Evolutionary conservation across 495 filamentous ascomycete species (phyloP), one percentile per base, ranked within the genome.

Genomic region (Clohesyomyces aquaticus): DNA sequence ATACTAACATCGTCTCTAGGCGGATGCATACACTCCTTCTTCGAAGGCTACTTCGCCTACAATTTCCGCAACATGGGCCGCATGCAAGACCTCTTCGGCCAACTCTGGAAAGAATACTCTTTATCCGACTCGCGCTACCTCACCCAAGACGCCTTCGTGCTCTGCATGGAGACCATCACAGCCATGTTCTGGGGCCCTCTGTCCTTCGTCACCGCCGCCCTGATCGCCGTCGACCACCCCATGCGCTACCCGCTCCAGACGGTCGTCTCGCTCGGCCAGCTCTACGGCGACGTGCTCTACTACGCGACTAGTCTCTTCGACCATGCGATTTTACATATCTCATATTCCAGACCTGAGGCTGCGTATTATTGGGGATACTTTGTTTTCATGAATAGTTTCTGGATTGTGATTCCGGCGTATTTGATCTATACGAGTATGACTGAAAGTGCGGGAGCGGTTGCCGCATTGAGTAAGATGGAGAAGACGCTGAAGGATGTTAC

Each of bases 321-420:
- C 58, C 77, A 85, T 63, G 83, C 80, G 65, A 77, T 81, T 65
- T 76, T 80, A 41, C 80, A 81, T 0, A 66, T 80, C 4, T 77
- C 80, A 3, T 89, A 91, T 72, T 90, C 85, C 66, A 80, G 91
- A 59, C 90, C 92, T 3, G 92, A 96, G 75, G 71, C 78, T 3
- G 81, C 87, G 61, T 96, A 95, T 72, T 96, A 90, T 72, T 96
- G 91, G 91, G 75, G 87, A 14, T 96, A 96, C 72, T 96, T 89
- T 71, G 83, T 92, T 21, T 80, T 88, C 18, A 88, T 96, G 83
- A 96, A 96, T 71, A 79, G 85, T 48, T 88, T 92, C 54, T 96
- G 92, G 92, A 90, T 87, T 32, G 78, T 94, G 14, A 82, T 96
- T 61, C 92, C 91, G 1, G 41, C 59, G 4, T 59, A 73, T 75